Base-by-base conservation (phyloP, 1,139 yeast species). In the Blastobotrys capitulatus region DNA sequence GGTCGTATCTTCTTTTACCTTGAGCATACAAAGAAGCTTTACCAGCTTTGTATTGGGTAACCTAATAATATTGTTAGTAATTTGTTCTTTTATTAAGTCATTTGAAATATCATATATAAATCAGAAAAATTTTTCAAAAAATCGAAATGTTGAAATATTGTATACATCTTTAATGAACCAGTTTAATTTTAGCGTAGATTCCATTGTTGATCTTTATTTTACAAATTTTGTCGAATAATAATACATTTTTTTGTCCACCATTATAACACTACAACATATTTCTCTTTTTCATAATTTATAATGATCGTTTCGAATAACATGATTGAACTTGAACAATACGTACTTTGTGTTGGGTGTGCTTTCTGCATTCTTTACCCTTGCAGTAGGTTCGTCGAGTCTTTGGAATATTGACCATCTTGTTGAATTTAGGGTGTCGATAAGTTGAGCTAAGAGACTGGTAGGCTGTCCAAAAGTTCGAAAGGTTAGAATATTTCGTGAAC, bases 1-100 rank as follows among this genome's bases (percentile, higher is more conserved):
- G 95, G 94, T 94, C 98, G 82, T 92, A 92, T 83, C 99, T 90
- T 84, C 99, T 88, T 90, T 94, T 94, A 85, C 99, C 99, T 82
- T 92, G 97, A 68, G 97, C 97, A 75, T 83, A 89, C 72, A 90
- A 84, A 64, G 97, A 90, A 74, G 97, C 97, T 83, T 92, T 92
- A 80, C 98, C 98, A 74, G 97, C 96, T 73, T 92, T 92, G 95
- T 92, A 94, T 83, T 92, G 99, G 77, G 98, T 90, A 22, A 44
- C 42, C 32, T 29, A 29, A 6, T 29, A 7, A 26, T 29, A 12
- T 5, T 22, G 25, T 22, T 22, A 22, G 25, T 7, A 22, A 5
- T 22, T 22, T 22, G 25, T 22, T 22, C 4, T 22, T n/a, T n/a
- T n/a, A n/a, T n/a, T n/a, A n/a, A n/a, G n/a, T n/a, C n/a, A n/a